These are phyloP conservation scores for Fomitopsis serialis DNA, from an alignment of 768 basidiomycete genomes.

Conservation along the genomic window DNA sequence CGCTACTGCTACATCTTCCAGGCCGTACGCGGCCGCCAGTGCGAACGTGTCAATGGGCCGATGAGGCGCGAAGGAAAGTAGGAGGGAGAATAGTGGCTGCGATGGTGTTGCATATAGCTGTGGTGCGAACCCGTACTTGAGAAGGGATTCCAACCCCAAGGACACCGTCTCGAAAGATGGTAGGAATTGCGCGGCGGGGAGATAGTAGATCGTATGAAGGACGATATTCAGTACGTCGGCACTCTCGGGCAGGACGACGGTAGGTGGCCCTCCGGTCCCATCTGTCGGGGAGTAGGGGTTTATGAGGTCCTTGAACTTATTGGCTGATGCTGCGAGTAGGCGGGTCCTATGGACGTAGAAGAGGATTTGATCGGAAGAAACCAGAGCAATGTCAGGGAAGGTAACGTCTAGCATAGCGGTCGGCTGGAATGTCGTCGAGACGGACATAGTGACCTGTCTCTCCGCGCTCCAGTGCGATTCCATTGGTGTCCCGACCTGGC, in stretches of 20 bases:
- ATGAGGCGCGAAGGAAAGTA: slow-evolving; percentile 61
- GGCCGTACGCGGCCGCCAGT: slow-evolving; percentile 53
- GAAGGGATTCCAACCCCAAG: slow-evolving; percentile 48
- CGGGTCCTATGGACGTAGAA: slow-evolving; percentile 70
- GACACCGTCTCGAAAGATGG: slow-evolving; percentile 55
- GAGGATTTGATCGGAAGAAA: slow-evolving; percentile 72
- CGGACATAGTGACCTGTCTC: slow-evolving; percentile 29
- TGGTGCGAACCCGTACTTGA: slow-evolving; percentile 53
- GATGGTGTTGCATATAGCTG: slow-evolving; percentile 39
- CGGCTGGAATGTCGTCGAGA: slow-evolving; percentile 80
- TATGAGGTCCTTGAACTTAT: slow-evolving; percentile 40
- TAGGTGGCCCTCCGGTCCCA: slow-evolving; percentile 30
- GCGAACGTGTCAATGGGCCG: slow-evolving; percentile 68
- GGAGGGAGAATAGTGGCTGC: slow-evolving; percentile 49
- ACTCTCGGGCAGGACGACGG: slow-evolving; percentile 51
- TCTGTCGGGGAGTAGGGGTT: slow-evolving; percentile 41
- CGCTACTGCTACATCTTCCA: slow-evolving; percentile 67
- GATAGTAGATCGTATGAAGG: slow-evolving; percentile 63
- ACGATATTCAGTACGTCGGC: slow-evolving; percentile 64
- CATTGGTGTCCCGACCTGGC: too few relatives aligned
- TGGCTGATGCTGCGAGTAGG: slow-evolving; percentile 54
- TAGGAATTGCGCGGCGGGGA: slow-evolving; percentile 67
- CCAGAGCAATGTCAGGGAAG: slow-evolving; percentile 54
- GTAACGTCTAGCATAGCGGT: slow-evolving; percentile 45
- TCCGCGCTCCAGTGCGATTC: background rate